Percentiles rank a stretch among this genome's conserved stretches.
phyloP scores from a whole-genome alignment of 2,329 filamentous ascomycete genomes.

The Aspergillus puulaauensis region DNA sequence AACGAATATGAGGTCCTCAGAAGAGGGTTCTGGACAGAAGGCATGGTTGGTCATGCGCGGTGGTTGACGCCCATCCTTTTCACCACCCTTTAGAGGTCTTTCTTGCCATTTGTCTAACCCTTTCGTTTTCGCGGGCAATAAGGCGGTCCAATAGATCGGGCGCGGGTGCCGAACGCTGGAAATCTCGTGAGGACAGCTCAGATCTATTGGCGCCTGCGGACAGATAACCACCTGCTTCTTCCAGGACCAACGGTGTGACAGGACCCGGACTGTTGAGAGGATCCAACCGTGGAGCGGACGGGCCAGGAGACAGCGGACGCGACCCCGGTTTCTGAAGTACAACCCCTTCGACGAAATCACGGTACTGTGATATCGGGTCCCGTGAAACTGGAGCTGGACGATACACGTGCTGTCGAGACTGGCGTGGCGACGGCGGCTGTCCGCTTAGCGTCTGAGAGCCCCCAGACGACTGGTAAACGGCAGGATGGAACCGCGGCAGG shows the following conservation, averaged over 20 bases:
- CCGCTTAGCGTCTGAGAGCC: constrained; percentile 21
- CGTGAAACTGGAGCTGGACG: constrained; percentile 36
- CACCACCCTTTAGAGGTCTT: constrained; percentile 29
- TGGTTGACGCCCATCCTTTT: background rate
- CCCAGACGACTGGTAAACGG: constrained; percentile 40
- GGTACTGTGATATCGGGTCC: constrained; percentile 41
- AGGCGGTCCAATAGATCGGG: constrained; percentile 35
- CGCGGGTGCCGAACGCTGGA: constrained; percentile 23
- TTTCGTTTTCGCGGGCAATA: constrained; percentile 35
- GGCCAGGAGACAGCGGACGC: constrained; percentile 30
- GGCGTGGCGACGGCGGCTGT: constrained; percentile 35
- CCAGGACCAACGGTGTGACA: constrained; percentile 46
- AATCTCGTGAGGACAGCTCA: constrained; percentile 21
- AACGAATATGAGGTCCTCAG: background rate
- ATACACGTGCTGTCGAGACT: constrained; percentile 31
- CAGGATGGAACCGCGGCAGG: constrained; percentile 48
- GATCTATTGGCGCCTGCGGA: constrained; percentile 30
- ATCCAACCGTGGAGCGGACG: constrained; percentile 46
- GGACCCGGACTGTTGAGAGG: constrained; percentile 47
- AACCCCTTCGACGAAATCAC: constrained; percentile 42
- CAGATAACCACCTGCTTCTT: constrained; percentile 43
- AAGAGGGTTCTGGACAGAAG: background rate
- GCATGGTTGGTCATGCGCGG: background rate
- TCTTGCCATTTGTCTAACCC: constrained; percentile 28
- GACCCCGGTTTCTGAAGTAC: constrained; percentile 30